Evolutionary conservation across 306 rosid genomes (phyloP), one percentile per base, ranked within the genome.

Genomic region (Quercus aquifolioides): DNA sequence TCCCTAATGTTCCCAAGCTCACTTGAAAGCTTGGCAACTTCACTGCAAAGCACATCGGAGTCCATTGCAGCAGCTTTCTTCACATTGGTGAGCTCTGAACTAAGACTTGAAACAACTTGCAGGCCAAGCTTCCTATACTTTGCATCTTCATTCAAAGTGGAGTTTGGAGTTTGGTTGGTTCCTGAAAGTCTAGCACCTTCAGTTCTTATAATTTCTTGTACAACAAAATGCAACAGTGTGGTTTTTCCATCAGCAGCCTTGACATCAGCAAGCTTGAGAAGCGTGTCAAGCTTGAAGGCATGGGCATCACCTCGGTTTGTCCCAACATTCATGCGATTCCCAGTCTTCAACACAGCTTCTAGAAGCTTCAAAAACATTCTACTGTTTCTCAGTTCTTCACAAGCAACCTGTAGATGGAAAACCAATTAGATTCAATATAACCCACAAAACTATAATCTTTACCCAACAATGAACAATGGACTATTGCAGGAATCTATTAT

Each of bases 281-380:
- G 99, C n/a, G 99, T 95, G 76, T 95, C 99, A 5, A 95, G 99
- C 88, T 93, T 95, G 90, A 95, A 95, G 77, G 99, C 99, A 17
- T 89, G 97, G 2, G 97, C 99, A 76, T 95, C 99, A 0, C 99
- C 99, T 0, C 99, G 98, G 81, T 91, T 95, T 10, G 99, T 95
- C 79, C 99, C 99, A 28, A 93, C 98, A 3, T 95, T 95, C 99
- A 95, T 95, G 9, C 99, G 91, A 85, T 95, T 95, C 49, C 99
- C 98, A 0, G 99, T 95, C 89, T 95, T 95, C 23, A 95, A 94
- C 54, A 95, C 99, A 3, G 99, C 98, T 80, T 95, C 97, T 33
- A 95, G 88, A 77, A 95, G 98, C 88, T 95, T 95, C 85, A 93
- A 84, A 87, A 95, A 95, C 98, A 95, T 93, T 80, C 96, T 88